These are phyloP conservation scores for Hypoxylon sp. DNA, from an alignment of 2,329 filamentous ascomycete genomes.

Conservation along the genomic window DNA sequence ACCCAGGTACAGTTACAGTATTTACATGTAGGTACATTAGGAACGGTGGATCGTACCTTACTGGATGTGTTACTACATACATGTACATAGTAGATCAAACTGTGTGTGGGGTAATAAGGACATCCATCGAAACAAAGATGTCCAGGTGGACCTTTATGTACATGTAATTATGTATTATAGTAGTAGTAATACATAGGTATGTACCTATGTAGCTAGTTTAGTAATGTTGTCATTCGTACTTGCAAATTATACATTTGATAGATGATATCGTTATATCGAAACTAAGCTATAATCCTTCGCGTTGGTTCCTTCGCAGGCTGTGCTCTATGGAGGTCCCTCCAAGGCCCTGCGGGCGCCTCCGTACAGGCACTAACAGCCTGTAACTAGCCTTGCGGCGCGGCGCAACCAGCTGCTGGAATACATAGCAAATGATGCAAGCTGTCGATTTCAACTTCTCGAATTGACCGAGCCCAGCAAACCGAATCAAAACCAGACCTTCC, in stretches of 20 bases:
- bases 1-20: too few relatives aligned
- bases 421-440: conserved; percentile 40
- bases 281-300: conserved; percentile 1
- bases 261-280: conserved; percentile 17
- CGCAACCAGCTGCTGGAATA: conserved; percentile 37
- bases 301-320: neutral
- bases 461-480: conserved; percentile 27
- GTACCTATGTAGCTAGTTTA: neutral
- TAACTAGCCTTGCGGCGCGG: conserved; percentile 20
- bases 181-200: neutral
- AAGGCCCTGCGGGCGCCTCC: neutral
- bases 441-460: conserved; percentile 43
- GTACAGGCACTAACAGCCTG: neutral
- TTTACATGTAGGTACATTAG: neutral
- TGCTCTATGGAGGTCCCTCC: neutral
- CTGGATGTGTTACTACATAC: neutral
- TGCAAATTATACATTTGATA: neutral
- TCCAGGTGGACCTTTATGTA: neutral
- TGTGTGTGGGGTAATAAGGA: neutral
- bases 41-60: neutral
- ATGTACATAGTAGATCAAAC: neutral
- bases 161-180: too few relatives aligned
- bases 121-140: neutral
- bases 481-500: conserved; percentile 22
- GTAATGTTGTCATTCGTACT: neutral